phyloP scores from a whole-genome alignment of 768 basidiomycete genomes.

The Auricularia cornea region DNA sequence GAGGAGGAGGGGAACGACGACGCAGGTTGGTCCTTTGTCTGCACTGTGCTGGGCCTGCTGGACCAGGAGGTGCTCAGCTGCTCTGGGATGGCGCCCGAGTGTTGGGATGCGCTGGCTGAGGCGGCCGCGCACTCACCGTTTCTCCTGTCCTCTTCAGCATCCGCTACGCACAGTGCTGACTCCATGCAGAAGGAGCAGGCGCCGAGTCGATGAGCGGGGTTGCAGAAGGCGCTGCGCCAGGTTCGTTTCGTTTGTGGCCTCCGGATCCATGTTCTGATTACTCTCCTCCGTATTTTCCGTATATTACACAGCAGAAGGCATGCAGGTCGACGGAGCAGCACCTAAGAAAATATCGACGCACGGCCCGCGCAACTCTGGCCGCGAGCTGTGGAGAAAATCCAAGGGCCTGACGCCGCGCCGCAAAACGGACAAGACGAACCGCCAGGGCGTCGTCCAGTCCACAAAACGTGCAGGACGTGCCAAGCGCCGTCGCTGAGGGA shows the following conservation, averaged over 20 bases:
- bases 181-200: neutral
- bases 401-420: constrained; percentile 60
- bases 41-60: constrained; percentile 44
- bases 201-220: neutral
- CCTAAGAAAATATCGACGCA: constrained; percentile 62
- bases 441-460: constrained; percentile 54
- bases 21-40: constrained; percentile 54
- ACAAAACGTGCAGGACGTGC: constrained; percentile 62
- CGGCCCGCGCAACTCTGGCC: constrained; percentile 64
- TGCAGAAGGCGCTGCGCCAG: neutral
- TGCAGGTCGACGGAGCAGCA: constrained; percentile 42
- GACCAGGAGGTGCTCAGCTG: constrained; percentile 46
- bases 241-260: neutral
- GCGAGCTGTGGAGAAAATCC: constrained; percentile 74
- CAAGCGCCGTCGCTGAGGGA: constrained; percentile 53
- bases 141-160: neutral
- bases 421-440: constrained; percentile 46
- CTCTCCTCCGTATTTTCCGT: no score
- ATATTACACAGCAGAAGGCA: constrained; percentile 37
- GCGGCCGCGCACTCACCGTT: neutral
- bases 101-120: neutral
- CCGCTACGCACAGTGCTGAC: neutral
- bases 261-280: neutral
- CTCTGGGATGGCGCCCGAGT: neutral
- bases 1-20: constrained; percentile 14